Base-by-base conservation (phyloP, 2,329 filamentous ascomycete species). In the Pezicula rhizophila region DNA sequence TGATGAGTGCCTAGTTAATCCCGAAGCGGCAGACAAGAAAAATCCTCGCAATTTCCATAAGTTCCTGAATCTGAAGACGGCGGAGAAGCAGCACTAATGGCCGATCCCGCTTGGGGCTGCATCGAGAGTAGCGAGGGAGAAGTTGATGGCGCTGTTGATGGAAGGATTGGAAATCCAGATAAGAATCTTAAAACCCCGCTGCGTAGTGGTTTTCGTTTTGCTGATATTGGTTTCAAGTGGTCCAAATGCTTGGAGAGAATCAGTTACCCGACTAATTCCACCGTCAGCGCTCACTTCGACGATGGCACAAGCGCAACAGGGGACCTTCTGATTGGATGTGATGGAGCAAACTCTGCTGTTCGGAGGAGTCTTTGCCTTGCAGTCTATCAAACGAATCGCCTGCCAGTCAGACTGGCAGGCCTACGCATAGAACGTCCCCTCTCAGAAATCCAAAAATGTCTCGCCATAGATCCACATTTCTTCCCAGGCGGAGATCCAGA, bases 21-120 rank as follows among this genome's bases (percentile, higher is more conserved):
- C 70, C 18, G 60, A 66, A 47, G 70, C 78, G 55, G 71, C 74
- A 6, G 63, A 66, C 50, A 58, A 67, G 46, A 70, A 77, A 0
- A 63, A 72, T 23, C 62, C 66, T 1, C 75, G 76, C 0, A 67
- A 65, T 0, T 80, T 79, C 46, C 71, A n/a, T n/a, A n/a, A 73
- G 0, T 78, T 79, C 51, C 77, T 78, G 42, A 73, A 85, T 58
- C 67, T 83, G n/a, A 72, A 65, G 56, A 74, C 70, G 0, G 75
- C 71, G 3, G 65, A 73, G 45, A 65, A 60, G 50, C 55, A 59
- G 45, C 57, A 67, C 10, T 64, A 64, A 4, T 60, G 65, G 1
- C 57, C 62, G n/a, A 44, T 52, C 4, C 43, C 25, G 17, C 58
- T 62, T 31, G 59, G 68, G 6, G 62, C 68, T 42, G 62, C 68